Evolutionary conservation across 768 basidiomycete genomes (phyloP).

Genomic region (Tephrocybe sp.): DNA sequence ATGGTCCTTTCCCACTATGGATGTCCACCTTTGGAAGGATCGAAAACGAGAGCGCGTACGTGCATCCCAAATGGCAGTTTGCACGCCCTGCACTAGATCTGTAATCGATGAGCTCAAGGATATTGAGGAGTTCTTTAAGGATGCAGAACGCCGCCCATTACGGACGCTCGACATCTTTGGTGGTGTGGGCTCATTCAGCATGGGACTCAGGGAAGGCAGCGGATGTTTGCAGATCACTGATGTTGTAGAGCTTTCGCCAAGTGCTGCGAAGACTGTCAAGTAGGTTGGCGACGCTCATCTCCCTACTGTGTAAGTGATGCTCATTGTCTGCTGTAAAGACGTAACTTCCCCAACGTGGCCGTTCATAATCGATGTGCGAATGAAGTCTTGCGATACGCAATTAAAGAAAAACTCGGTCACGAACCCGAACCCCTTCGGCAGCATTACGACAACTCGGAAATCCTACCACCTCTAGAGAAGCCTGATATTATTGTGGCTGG

Average conservation of each 20-base stretch:
- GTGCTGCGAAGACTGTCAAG: slow-evolving; percentile 68
- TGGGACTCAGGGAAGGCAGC: slow-evolving; percentile 54
- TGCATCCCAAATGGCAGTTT: slow-evolving; percentile 44
- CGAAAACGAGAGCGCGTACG: slow-evolving; percentile 27
- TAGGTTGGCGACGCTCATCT: slow-evolving; percentile 27
- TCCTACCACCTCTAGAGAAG: slow-evolving; percentile 3
- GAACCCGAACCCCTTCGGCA: slow-evolving; percentile 38
- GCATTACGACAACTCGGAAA: slow-evolving; percentile 33
- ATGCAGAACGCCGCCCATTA: slow-evolving; percentile 25
- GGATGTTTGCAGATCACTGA: slow-evolving; percentile 58
- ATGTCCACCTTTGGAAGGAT: slow-evolving; percentile 37
- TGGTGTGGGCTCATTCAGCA: slow-evolving; percentile 63
- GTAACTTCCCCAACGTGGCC: slow-evolving; percentile 49
- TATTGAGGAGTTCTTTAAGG: slow-evolving; percentile 31
- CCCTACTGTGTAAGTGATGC: not conserved
- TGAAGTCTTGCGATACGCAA: slow-evolving; percentile 52
- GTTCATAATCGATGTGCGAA: slow-evolving; percentile 79
- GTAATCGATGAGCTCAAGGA: slow-evolving; percentile 24
- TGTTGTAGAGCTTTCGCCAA: slow-evolving; percentile 74
- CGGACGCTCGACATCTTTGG: slow-evolving; percentile 46
- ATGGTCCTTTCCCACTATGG: slow-evolving; percentile 49
- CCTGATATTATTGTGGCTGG: slow-evolving; percentile 62
- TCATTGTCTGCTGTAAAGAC: slow-evolving; percentile 29
- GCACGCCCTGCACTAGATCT: slow-evolving; percentile 41
- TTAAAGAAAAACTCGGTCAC: slow-evolving; percentile 50